These are phyloP conservation scores for Xylariaceae sp. DNA, from an alignment of 2,329 filamentous ascomycete genomes.

Conservation along the genomic window DNA sequence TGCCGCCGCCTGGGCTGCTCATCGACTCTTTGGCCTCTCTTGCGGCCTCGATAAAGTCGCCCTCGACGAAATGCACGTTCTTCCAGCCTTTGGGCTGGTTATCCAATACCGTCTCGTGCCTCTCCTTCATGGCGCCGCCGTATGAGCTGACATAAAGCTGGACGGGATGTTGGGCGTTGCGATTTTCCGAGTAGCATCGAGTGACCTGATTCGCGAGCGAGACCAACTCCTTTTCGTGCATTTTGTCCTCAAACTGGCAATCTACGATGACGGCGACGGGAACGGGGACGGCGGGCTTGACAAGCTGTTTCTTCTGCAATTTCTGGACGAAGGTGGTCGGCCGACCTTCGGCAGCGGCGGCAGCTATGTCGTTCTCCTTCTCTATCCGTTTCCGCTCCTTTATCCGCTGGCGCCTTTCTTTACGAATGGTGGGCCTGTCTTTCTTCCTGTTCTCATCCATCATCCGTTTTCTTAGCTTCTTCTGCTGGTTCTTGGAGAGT, in stretches of 20 bases:
- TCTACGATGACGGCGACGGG: slow-evolving; percentile 80
- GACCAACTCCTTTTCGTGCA: slow-evolving; percentile 78
- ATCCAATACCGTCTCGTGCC: slow-evolving; percentile 69
- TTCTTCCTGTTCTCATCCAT: slow-evolving; percentile 69
- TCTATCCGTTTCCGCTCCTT: slow-evolving; percentile 42
- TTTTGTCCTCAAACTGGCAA: slow-evolving; percentile 85
- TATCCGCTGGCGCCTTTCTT: slow-evolving; percentile 44
- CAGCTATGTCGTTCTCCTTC: slow-evolving; percentile 41
- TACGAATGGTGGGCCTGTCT: slow-evolving; percentile 49
- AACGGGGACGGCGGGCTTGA: slow-evolving; percentile 37
- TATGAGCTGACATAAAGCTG: slow-evolving; percentile 76
- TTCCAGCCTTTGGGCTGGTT: slow-evolving; percentile 74
- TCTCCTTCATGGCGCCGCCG: slow-evolving; percentile 62
- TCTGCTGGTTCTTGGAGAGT: slow-evolving; percentile 80
- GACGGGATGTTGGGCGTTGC: slow-evolving; percentile 55
- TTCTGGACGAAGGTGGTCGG: slow-evolving; percentile 30
- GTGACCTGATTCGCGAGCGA: slow-evolving; percentile 81
- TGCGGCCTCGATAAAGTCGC: slow-evolving; percentile 65
- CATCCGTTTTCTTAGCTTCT: slow-evolving; percentile 65
- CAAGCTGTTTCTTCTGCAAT: slow-evolving; percentile 26
- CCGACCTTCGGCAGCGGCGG: slow-evolving; percentile 32
- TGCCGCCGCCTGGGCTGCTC: slow-evolving; percentile 47
- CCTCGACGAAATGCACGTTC: slow-evolving; percentile 63
- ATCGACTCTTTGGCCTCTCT: slow-evolving; percentile 61
- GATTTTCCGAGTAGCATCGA: slow-evolving; percentile 83